Evolutionary conservation across 768 basidiomycete species (phyloP).

Genomic region (Atractiella rhizophila): DNA sequence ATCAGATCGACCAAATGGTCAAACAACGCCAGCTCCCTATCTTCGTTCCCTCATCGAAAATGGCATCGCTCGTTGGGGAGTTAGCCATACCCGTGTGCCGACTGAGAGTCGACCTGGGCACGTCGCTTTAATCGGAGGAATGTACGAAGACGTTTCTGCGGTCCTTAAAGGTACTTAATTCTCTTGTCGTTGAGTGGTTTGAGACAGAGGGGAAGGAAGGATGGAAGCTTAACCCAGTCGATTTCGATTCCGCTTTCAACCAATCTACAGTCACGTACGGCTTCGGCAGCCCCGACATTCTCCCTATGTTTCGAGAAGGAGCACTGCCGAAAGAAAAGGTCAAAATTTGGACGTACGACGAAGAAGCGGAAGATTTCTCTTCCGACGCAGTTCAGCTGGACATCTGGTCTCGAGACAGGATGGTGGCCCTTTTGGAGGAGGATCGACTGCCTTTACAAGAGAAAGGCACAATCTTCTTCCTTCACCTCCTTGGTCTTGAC

Average conservation of each 20-base stretch:
- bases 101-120: constrained; percentile 73
- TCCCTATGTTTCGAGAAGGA: constrained; percentile 64
- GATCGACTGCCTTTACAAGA: constrained; percentile 32
- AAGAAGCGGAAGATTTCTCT: constrained; percentile 49
- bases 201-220: too few relatives aligned
- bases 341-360: constrained; percentile 47
- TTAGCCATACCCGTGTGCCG: constrained; percentile 64
- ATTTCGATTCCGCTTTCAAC: constrained; percentile 74
- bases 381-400: constrained; percentile 53
- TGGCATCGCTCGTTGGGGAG: constrained; percentile 46
- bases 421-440: constrained; percentile 31
- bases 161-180: constrained; percentile 39
- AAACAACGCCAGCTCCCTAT: constrained; percentile 34
- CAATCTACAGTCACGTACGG: constrained; percentile 50
- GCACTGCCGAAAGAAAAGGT: constrained; percentile 40
- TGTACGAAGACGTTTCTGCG: constrained; percentile 75
- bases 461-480: constrained; percentile 46
- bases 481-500: constrained; percentile 61
- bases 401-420: constrained; percentile 48
- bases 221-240: constrained; percentile 39
- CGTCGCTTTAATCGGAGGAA: constrained; percentile 68
- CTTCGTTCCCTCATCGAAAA: constrained; percentile 38
- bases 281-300: constrained; percentile 67
- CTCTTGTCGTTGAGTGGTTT: not conserved
- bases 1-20: not conserved